These are phyloP conservation scores for Allium fistulosum DNA, from an alignment of 106 monocot genomes.

Conservation along the genomic window DNA sequence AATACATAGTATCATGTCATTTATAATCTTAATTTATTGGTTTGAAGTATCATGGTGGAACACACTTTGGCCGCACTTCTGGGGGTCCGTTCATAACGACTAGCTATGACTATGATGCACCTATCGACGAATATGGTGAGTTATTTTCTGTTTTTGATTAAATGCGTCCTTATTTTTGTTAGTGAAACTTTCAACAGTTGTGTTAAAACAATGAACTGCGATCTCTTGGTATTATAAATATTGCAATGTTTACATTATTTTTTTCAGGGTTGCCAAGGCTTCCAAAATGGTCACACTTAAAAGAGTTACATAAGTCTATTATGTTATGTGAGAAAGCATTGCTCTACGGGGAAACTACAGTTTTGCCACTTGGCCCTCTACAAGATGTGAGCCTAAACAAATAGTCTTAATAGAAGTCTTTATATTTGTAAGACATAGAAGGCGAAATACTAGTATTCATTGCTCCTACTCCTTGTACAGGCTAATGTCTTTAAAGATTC, in stretches of 20 bases:
- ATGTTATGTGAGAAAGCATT: slow-evolving; percentile 59
- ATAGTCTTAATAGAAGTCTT: neutral
- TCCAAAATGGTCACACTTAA: slow-evolving; percentile 95
- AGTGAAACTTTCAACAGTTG: neutral
- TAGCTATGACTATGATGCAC: slow-evolving; percentile 98
- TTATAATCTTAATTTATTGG: neutral
- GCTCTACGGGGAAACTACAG: slow-evolving; percentile 45
- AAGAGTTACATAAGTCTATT: slow-evolving; percentile 76
- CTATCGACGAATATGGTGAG: slow-evolving; percentile 94
- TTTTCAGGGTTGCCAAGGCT: slow-evolving; percentile 68
- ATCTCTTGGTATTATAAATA: no score
- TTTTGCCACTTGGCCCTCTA: slow-evolving; percentile 44
- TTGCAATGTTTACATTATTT: no score
- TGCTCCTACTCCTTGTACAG: slow-evolving; percentile 27
- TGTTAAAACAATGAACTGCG: no score
- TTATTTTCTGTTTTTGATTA: slow-evolving; percentile 5
- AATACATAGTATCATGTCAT: no score
- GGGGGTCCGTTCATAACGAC: slow-evolving; percentile 98
- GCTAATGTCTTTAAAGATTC: slow-evolving; percentile 60
- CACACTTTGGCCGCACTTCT: slow-evolving; percentile 94
- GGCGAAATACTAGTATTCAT: neutral
- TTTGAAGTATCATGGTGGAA: slow-evolving; percentile 92
- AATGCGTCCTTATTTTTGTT: neutral
- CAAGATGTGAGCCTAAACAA: slow-evolving; percentile 53
- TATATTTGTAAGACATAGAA: neutral